Conservation (phyloP, 257 asterid species). For the Nyctanthes arbortristis region DNA sequence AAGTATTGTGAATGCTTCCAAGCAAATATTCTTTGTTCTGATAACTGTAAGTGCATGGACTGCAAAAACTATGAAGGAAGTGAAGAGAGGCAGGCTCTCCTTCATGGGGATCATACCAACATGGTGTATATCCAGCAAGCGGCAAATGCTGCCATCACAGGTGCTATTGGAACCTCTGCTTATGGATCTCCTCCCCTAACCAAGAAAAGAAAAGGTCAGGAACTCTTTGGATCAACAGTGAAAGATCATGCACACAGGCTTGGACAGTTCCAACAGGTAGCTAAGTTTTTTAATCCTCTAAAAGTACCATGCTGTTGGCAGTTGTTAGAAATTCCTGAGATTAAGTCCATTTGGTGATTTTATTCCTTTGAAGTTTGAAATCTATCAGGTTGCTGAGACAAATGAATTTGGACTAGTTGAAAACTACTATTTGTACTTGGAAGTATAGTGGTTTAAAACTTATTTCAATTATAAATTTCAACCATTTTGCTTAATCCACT, state of each 20-base stretch:
- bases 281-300: constrained; percentile 24
- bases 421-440: too few relatives aligned
- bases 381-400: neutral
- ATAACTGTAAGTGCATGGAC: constrained; percentile 87
- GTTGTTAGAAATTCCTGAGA: neutral
- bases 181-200: constrained; percentile 74
- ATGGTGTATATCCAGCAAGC: constrained; percentile 75
- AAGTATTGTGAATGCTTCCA: constrained; percentile 95
- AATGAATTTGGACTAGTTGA: neutral
- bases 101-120: constrained; percentile 77
- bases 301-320: constrained; percentile 1
- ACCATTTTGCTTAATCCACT: neutral
- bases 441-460: too few relatives aligned
- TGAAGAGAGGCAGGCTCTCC: constrained; percentile 86
- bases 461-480: too few relatives aligned
- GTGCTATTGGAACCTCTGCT: constrained; percentile 89
- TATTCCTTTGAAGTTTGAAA: too few relatives aligned
- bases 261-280: constrained; percentile 75
- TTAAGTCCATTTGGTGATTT: too few relatives aligned
- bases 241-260: constrained; percentile 54
- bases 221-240: constrained; percentile 49
- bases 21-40: constrained; percentile 90
- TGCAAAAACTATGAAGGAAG: constrained; percentile 94
- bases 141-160: constrained; percentile 93
- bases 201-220: constrained; percentile 77